Conservation (phyloP, 805 yeast species). For the Starmera dryadoides region DNA sequence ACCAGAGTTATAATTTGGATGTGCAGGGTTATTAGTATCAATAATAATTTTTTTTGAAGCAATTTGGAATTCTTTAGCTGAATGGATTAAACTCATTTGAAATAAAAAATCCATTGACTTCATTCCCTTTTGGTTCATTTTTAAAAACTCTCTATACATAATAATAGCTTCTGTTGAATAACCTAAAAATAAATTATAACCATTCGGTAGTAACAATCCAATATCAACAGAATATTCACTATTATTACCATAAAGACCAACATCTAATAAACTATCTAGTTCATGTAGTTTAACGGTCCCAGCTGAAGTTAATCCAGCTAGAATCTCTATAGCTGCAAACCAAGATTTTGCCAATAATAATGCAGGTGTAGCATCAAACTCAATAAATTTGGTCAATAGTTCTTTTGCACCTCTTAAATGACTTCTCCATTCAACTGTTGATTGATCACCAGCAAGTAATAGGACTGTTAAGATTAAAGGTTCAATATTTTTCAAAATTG, state of each 20-base stretch:
- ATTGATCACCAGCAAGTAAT: slow-evolving; percentile 54
- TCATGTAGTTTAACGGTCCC: slow-evolving; percentile 48
- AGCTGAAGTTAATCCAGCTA: slow-evolving; percentile 47
- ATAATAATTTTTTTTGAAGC: slow-evolving; percentile 10
- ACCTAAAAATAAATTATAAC: slow-evolving; percentile 21
- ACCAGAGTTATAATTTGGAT: slow-evolving; percentile 10
- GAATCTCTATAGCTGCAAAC: slow-evolving; percentile 49
- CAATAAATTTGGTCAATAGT: slow-evolving; percentile 41
- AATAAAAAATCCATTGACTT: slow-evolving; percentile 15
- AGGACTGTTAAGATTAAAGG: slow-evolving; percentile 60
- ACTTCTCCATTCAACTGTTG: slow-evolving; percentile 51
- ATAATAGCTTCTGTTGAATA: slow-evolving; percentile 21
- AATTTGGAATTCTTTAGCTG: slow-evolving; percentile 20
- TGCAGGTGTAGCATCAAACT: slow-evolving; percentile 21
- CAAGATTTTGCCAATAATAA: slow-evolving; percentile 43
- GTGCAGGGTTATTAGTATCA: slow-evolving; percentile 9
- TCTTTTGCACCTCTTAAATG: slow-evolving; percentile 64
- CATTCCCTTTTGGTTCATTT: slow-evolving; percentile 7
- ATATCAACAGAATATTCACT: slow-evolving; percentile 14
- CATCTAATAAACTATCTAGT: slow-evolving; percentile 25
- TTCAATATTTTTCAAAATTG: slow-evolving; percentile 48
- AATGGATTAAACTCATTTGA: slow-evolving; percentile 18
- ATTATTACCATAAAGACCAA: slow-evolving; percentile 16
- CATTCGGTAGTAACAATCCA: slow-evolving; percentile 18
- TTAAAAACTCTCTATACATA: slow-evolving; percentile 19